Evolutionary conservation across 768 basidiomycete species (phyloP).

Genomic region (Lentinula edodes): DNA sequence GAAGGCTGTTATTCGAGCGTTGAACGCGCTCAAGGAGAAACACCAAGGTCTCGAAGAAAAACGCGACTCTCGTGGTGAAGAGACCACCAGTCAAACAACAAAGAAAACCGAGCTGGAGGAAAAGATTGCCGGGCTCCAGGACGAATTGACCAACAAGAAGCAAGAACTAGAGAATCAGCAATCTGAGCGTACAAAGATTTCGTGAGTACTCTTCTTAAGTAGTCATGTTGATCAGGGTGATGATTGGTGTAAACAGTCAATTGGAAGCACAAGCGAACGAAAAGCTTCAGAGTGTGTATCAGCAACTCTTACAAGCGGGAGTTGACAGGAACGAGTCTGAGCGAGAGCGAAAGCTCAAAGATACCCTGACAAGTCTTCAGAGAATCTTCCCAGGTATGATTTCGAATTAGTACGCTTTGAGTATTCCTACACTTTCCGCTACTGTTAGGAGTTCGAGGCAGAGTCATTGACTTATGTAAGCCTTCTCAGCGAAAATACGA

Average conservation of each 20-base stretch:
- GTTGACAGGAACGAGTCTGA: conserved; percentile 86
- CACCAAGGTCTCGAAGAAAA: conserved; percentile 60
- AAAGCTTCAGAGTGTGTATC: conserved; percentile 76
- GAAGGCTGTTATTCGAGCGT: conserved; percentile 61
- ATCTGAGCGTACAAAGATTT: conserved; percentile 74
- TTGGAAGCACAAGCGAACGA: conserved; percentile 90
- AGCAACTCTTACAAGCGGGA: conserved; percentile 84
- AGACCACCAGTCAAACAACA: conserved; percentile 39
- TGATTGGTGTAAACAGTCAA: conserved; percentile 45
- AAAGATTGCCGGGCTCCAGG: conserved; percentile 32
- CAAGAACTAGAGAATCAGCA: conserved; percentile 83
- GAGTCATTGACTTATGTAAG: conserved; percentile 91
- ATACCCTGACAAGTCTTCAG: conserved; percentile 78
- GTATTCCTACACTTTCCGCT: background rate
- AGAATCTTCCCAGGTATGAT: conserved; percentile 78
- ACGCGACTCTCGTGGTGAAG: conserved; percentile 49
- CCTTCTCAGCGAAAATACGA: conserved; percentile 92
- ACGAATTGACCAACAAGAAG: conserved; percentile 58
- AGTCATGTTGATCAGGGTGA: background rate
- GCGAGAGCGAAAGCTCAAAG: conserved; percentile 77
- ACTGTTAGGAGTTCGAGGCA: conserved; percentile 75
- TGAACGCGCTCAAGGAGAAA: conserved; percentile 64
- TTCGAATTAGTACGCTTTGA: background rate
- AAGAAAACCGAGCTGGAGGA: conserved; percentile 41
- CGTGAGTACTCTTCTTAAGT: conserved; percentile 40